phyloP scores from a whole-genome alignment of 495 filamentous ascomycete genomes.

The Terfezia claveryi region DNA sequence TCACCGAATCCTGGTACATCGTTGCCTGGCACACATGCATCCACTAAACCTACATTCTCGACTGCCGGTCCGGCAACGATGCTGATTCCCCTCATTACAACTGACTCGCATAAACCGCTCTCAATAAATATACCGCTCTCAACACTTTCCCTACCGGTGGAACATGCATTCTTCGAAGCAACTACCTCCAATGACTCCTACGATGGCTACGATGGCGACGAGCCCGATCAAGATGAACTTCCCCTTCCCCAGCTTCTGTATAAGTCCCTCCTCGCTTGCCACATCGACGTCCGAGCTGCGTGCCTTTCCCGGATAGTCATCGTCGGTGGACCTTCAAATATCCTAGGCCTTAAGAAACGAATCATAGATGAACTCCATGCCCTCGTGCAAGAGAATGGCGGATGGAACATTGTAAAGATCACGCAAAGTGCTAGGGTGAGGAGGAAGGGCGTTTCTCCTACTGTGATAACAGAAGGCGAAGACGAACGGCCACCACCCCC shows the following conservation, averaged over 20 bases:
- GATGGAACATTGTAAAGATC: slow-evolving; percentile 37
- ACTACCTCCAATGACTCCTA: slow-evolving; percentile 19
- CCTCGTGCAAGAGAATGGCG: slow-evolving; percentile 43
- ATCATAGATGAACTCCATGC: slow-evolving; percentile 49
- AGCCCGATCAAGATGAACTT: slow-evolving; percentile 68
- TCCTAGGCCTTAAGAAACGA: slow-evolving; percentile 62
- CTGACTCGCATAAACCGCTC: slow-evolving; percentile 27
- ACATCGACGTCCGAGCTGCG: slow-evolving; percentile 55
- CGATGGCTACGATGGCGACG: slow-evolving; percentile 11
- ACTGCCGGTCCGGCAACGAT: slow-evolving; percentile 18
- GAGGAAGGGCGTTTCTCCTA: neutral
- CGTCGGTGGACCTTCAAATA: slow-evolving; percentile 56
- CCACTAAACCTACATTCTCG: neutral
- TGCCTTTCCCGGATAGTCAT: slow-evolving; percentile 86
- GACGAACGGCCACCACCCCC: slow-evolving; percentile 4
- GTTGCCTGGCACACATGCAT: neutral
- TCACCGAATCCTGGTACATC: too few relatives aligned
- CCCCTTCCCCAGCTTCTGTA: slow-evolving; percentile 56
- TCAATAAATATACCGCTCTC: slow-evolving; percentile 37
- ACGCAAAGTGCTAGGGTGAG: slow-evolving; percentile 17
- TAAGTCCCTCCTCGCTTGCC: slow-evolving; percentile 46
- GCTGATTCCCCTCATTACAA: slow-evolving; percentile 29
- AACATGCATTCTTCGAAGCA: slow-evolving; percentile 45
- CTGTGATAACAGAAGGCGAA: too few relatives aligned
- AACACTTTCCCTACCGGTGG: slow-evolving; percentile 47